Percentiles rank a stretch among this genome's conserved stretches.
Evolutionary conservation across 176 grass and related monocot genomes (phyloP).

Genomic region (Aegilops sharonensis): DNA sequence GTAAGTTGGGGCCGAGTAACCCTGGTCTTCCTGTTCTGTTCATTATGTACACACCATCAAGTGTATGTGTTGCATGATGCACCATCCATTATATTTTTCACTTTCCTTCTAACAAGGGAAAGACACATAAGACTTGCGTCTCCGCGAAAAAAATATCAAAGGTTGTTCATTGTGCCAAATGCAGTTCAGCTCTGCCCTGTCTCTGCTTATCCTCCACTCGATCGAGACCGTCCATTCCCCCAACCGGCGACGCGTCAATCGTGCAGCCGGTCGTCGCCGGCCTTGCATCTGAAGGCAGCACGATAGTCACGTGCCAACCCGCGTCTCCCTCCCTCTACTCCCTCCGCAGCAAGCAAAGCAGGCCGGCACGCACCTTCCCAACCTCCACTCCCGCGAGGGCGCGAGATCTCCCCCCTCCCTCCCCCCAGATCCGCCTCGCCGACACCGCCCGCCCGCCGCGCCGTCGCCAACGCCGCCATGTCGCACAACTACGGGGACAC

Average conservation of each 20-base stretch:
- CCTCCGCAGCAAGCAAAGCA: background rate
- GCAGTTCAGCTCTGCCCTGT: background rate
- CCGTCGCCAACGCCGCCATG: slow-evolving; percentile 43
- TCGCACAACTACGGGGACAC: slow-evolving; percentile 81
- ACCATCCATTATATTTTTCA: no score
- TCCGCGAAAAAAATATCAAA: background rate
- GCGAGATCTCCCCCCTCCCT: slow-evolving; percentile 36
- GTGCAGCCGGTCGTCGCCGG: background rate
- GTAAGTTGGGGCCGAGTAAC: no score
- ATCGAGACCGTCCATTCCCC: background rate
- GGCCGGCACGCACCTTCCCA: slow-evolving; percentile 1
- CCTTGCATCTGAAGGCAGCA: background rate
- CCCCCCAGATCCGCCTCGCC: slow-evolving; percentile 34
- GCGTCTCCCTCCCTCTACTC: background rate
- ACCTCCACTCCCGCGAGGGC: slow-evolving; percentile 13
- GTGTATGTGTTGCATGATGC: no score
- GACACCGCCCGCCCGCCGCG: background rate
- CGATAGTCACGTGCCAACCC: slow-evolving; percentile 10
- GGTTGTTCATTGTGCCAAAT: background rate
- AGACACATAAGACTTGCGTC: no score
- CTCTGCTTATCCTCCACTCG: background rate
- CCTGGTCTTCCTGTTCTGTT: no score
- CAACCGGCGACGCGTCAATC: background rate
- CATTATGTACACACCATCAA: no score
- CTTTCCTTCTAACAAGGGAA: no score